Percentiles rank a stretch among this genome's conserved stretches.
Evolutionary conservation across 306 rosid genomes (phyloP).

Genomic region (Trifolium fragiferum): DNA sequence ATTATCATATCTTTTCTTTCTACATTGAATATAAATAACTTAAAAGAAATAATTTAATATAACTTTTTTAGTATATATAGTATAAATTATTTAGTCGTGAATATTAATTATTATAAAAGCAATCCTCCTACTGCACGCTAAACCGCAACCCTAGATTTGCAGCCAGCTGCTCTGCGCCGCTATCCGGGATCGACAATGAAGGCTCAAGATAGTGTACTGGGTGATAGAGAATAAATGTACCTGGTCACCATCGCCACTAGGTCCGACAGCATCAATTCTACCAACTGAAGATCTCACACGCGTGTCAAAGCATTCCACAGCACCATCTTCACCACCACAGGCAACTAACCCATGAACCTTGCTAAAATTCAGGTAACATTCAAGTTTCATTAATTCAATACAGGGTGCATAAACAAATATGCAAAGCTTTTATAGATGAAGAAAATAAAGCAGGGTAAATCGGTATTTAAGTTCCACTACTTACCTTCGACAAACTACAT

Average conservation of each 20-base stretch:
- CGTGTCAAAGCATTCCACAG: slow-evolving; percentile 89
- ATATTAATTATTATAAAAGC: neutral
- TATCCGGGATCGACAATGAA: neutral
- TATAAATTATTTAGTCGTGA: neutral
- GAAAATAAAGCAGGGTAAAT: slow-evolving; percentile 39
- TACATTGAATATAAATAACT: slow-evolving; percentile 12
- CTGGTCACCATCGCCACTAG: slow-evolving; percentile 75
- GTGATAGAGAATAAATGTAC: slow-evolving; percentile 51
- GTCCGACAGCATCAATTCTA: slow-evolving; percentile 83
- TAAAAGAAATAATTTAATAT: neutral
- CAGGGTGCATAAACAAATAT: slow-evolving; percentile 18
- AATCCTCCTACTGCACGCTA: neutral
- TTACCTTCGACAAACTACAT: slow-evolving; percentile 90
- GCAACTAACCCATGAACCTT: slow-evolving; percentile 90
- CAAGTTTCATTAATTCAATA: slow-evolving; percentile 37
- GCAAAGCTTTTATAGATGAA: slow-evolving; percentile 34
- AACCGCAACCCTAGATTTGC: neutral
- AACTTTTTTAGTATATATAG: neutral
- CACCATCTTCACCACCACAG: slow-evolving; percentile 97
- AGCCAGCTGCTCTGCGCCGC: neutral
- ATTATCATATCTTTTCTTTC: slow-evolving; percentile 1
- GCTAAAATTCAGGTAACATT: slow-evolving; percentile 57
- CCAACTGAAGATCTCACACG: slow-evolving; percentile 85
- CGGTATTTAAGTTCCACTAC: slow-evolving; percentile 36
- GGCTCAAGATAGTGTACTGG: slow-evolving; percentile 1